A percentile compares a stretch with the other conserved stretches of the same genome.
These are phyloP conservation scores for Fusarium anguioides DNA, from an alignment of 2,329 filamentous ascomycete species.

Conservation along the genomic window DNA sequence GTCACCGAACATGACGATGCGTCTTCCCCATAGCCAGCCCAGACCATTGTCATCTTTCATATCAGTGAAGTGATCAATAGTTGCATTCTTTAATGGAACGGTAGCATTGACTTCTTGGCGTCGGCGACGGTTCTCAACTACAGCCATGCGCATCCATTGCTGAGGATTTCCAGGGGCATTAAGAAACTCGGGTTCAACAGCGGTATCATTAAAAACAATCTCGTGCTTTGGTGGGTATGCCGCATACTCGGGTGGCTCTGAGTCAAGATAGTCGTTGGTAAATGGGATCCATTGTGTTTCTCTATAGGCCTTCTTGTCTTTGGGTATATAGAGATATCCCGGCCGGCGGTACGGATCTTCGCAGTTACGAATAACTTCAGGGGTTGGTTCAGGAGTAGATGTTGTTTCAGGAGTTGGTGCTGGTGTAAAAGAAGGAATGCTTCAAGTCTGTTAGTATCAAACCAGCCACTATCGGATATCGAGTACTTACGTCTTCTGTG, in stretches of 20 bases:
- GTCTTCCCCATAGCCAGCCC: slow-evolving; percentile 34
- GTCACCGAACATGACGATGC: slow-evolving; percentile 35
- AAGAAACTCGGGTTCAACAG: slow-evolving; percentile 40
- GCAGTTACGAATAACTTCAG: slow-evolving; percentile 17
- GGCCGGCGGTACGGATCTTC: slow-evolving; percentile 58
- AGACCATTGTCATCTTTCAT: slow-evolving; percentile 27
- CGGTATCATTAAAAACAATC: slow-evolving; percentile 78
- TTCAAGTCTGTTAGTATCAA: background rate
- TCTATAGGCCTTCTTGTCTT: slow-evolving; percentile 70
- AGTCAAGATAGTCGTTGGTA: slow-evolving; percentile 66
- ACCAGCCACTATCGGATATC: accelerated
- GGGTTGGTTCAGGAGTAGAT: background rate
- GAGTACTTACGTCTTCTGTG: background rate
- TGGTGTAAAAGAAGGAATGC: slow-evolving; percentile 11
- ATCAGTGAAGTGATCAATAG: slow-evolving; percentile 3
- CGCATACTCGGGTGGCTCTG: slow-evolving; percentile 60
- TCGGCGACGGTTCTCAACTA: slow-evolving; percentile 24
- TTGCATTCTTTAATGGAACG: background rate
- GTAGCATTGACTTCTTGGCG: background rate
- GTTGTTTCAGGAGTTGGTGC: background rate
- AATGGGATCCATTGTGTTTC: slow-evolving; percentile 51
- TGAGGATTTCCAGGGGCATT: slow-evolving; percentile 17
- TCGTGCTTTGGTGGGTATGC: slow-evolving; percentile 50
- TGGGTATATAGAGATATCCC: slow-evolving; percentile 63
- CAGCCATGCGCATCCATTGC: slow-evolving; percentile 35